Percentiles rank a stretch among this genome's conserved stretches.
Evolutionary conservation across 129 eudicot genomes (phyloP).

Genomic region (Kitagawia praeruptora): DNA sequence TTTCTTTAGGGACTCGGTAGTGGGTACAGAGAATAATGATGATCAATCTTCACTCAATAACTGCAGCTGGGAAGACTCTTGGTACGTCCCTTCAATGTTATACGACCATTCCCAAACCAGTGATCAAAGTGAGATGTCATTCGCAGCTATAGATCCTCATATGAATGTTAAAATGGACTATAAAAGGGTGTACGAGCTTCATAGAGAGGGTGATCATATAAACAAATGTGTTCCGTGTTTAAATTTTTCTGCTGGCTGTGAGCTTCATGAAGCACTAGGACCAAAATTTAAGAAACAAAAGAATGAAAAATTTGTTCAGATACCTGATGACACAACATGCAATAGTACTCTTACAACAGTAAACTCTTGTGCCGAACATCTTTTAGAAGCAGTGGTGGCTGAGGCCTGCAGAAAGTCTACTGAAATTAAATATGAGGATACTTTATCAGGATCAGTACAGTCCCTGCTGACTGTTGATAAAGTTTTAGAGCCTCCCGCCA

Average conservation of each 20-base stretch:
- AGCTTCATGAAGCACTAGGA: constrained; percentile 82
- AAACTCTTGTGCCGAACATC: constrained; percentile 43
- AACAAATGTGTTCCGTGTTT: constrained; percentile 26
- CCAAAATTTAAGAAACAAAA: constrained; percentile 40
- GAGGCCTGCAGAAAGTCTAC: constrained; percentile 40
- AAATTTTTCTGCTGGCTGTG: constrained; percentile 57
- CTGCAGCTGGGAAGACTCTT: not conserved
- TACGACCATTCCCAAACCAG: not conserved
- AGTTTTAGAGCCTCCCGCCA: constrained; percentile 29
- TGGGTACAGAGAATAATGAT: not conserved
- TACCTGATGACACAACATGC: constrained; percentile 29
- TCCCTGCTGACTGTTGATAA: constrained; percentile 34
- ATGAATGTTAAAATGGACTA: constrained; percentile 11
- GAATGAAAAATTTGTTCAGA: constrained; percentile 30
- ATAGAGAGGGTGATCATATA: constrained; percentile 21
- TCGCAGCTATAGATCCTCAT: constrained; percentile 15
- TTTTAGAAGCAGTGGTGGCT: constrained; percentile 81
- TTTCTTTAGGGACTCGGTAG: constrained; percentile 7
- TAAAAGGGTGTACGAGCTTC: constrained; percentile 14
- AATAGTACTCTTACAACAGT: constrained; percentile 30
- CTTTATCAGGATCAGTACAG: constrained; percentile 27
- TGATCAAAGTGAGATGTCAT: not conserved
- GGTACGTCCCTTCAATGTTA: not conserved
- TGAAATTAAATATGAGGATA: constrained; percentile 24
- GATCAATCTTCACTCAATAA: not conserved